Base-by-base conservation (phyloP, 31 red algal species). In the Asparagopsis taxiformis region DNA sequence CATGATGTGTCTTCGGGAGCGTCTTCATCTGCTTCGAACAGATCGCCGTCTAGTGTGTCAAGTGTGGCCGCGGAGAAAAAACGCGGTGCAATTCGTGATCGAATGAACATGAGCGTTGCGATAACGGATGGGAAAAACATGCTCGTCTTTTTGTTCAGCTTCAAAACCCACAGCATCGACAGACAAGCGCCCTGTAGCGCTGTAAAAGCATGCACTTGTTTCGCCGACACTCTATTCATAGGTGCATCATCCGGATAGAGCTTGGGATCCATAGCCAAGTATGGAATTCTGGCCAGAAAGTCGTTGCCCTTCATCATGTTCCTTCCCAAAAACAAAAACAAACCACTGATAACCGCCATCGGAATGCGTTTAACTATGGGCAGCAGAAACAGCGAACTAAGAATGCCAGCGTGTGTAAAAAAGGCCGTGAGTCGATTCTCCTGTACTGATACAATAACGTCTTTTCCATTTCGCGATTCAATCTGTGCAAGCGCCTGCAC, bases 111-210 rank as follows among this genome's bases (percentile, higher is more conserved):
- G n/a, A 90, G 74, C 7, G 70, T 70, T 19, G 74, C 92, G 50
- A 96, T 96, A 19, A 96, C 85, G 10, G 85, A 39, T 25, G 92
- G 92, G 64, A 96, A 96, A 72, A 90, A 96, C 53, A 96, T 74
- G 67, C 70, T 86, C 46, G 92, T 96, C 67, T 80, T 84, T 43
- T 82, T 82, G 73, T 85, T 96, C 24, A 87, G 68, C 32, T 96
- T 96, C 31, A 96, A 63, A 21, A 63, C 55, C 85, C 85, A 96
- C 16, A 96, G 86, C 32, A 32, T 37, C 31, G 56, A 73, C 0
- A 96, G 65, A 63, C 92, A 96, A 13, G 51, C 72, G 13, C 73
- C 32, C 58, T 96, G 92, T 9, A 96, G 35, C 15, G 70, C 31
- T 17, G 92, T 96, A 58, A 85, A 96, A 24, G 30, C 34, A 67